phyloP scores from a whole-genome alignment of 1,284 basidiomycete genomes.

The Apiotrichum siamense region DNA sequence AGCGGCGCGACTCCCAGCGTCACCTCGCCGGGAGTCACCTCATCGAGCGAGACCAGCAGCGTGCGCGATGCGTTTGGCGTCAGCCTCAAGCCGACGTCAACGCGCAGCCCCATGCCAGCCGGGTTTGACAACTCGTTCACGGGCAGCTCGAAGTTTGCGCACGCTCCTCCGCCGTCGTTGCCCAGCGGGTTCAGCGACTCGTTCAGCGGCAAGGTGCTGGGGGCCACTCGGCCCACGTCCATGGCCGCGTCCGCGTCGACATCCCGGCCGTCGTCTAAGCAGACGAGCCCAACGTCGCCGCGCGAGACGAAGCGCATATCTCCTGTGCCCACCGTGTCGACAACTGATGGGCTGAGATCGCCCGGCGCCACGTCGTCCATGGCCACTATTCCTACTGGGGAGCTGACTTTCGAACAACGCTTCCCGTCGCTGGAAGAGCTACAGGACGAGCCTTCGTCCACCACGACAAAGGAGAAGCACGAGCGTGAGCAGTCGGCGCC shows the following conservation, averaged over 20 bases:
- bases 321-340: neutral
- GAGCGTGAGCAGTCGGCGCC: neutral
- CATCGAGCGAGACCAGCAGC: slow-evolving; percentile 16
- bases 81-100: slow-evolving; percentile 7
- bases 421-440: slow-evolving; percentile 44
- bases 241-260: too few relatives aligned
- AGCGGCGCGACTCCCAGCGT: too few relatives aligned
- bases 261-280: neutral
- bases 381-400: slow-evolving; percentile 23
- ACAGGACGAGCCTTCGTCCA: neutral
- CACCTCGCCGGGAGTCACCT: neutral
- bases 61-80: slow-evolving; percentile 32
- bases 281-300: neutral
- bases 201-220: neutral
- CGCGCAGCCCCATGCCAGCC: slow-evolving; percentile 5
- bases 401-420: slow-evolving; percentile 38
- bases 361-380: slow-evolving; percentile 15
- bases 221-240: too few relatives aligned
- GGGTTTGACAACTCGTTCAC: slow-evolving; percentile 8
- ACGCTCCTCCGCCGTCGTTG: neutral
- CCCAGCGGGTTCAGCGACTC: slow-evolving; percentile 3
- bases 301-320: neutral
- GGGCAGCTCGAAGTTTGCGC: neutral
- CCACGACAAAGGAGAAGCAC: neutral
- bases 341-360: slow-evolving; percentile 5